Evolutionary conservation across 2,329 filamentous ascomycete species (phyloP), one percentile per base, ranked within the genome.

Genomic region (Elsinoe arachidis): DNA sequence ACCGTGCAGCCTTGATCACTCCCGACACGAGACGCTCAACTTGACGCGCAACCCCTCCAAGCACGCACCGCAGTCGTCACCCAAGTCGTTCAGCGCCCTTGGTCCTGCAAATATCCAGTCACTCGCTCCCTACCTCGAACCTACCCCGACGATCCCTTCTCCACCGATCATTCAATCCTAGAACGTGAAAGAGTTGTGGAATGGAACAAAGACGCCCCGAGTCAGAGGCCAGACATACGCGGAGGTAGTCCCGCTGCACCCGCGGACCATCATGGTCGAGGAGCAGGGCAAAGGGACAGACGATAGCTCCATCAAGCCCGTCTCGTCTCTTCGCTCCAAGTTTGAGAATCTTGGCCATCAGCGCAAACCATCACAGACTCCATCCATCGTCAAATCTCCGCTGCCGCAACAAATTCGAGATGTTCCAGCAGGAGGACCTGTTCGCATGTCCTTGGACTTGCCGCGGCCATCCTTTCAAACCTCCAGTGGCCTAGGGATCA

Each of bases 301-400:
- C 77, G 86, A 80, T 74, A 86, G 86, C 59, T 90, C 88, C 62
- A 84, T 91, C 65, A 88, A 85, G 75, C 87, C 89, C 23, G 88
- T 93, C 53, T 93, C 88, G 54, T 91, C 88, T 54, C 77, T 93
- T 60, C 81, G 85, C 61, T 88, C 87, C 61, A 85, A 87, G 65
- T 93, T 92, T 70, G 88, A 93, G 76, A 89, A 86, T 68, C 83
- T 92, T 75, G 63, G 65, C 19, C 68, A 68, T 41, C 63, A 66
- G 21, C 58, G 58, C 9, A 63, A 60, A 15, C 46, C 61, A 15
- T 61, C 64, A 17, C 61, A 62, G 7, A 21, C 44, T 17, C 56
- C 53, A 15, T 23, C 23, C 19, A 21, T 7, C 21, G 39, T 19
- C 37, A 35, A 26, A 37, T 30, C 30, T 12, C 43, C 39, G 14